Evolutionary conservation across 2,329 filamentous ascomycete species (phyloP).

Genomic region (Monilinia aucupariae): DNA sequence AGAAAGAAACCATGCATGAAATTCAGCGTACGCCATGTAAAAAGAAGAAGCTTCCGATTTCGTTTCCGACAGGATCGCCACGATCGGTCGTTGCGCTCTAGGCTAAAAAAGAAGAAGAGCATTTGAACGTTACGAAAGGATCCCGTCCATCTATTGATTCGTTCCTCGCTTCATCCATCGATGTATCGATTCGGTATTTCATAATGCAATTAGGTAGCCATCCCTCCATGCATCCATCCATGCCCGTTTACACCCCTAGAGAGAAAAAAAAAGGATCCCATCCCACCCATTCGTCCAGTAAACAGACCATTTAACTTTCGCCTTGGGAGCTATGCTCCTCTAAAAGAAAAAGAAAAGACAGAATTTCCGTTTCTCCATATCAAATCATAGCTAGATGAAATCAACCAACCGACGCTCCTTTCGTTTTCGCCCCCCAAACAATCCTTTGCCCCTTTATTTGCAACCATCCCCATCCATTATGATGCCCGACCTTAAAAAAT

Average conservation of each 20-base stretch:
- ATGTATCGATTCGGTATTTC: not conserved
- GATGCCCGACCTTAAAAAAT: constrained; percentile 18
- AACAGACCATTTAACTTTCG: not conserved
- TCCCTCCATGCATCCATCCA: not conserved
- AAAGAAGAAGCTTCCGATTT: too few species aligned
- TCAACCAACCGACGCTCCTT: constrained; percentile 1
- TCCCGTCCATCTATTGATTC: not conserved
- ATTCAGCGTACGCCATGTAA: too few species aligned
- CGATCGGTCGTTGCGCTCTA: not conserved
- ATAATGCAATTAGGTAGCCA: not conserved
- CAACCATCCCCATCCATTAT: not conserved
- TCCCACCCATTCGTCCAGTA: not conserved
- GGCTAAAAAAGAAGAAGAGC: not conserved
- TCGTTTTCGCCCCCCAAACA: not conserved
- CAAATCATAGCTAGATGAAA: not conserved
- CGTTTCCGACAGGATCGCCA: too few species aligned
- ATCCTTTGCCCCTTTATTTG: not conserved
- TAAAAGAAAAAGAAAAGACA: not conserved
- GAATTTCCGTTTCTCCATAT: not conserved
- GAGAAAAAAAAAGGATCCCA: not conserved
- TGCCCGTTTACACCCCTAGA: not conserved
- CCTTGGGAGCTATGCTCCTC: not conserved
- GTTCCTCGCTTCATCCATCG: not conserved
- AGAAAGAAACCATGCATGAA: too few species aligned
- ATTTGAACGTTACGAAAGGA: not conserved